A percentile compares a stretch with the other conserved stretches of the same genome.
These are phyloP conservation scores for Penicillium canescens DNA, from an alignment of 495 filamentous ascomycete species.

Conservation along the genomic window DNA sequence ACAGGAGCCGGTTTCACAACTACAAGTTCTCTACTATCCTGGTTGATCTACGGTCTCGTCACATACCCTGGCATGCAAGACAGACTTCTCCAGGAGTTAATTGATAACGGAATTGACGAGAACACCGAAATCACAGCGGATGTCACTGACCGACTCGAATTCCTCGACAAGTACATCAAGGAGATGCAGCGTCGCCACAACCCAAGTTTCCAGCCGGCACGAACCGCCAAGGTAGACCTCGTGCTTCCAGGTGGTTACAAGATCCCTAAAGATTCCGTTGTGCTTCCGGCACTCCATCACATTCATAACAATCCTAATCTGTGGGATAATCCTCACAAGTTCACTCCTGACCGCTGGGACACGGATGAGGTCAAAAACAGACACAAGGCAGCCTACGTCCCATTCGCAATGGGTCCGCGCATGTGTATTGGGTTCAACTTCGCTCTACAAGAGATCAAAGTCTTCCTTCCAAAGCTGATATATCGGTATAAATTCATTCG, in stretches of 20 bases:
- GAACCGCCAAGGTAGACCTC: slow-evolving; percentile 49
- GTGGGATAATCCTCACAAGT: slow-evolving; percentile 51
- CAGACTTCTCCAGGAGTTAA: slow-evolving; percentile 50
- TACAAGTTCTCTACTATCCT: slow-evolving; percentile 36
- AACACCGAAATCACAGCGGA: slow-evolving; percentile 32
- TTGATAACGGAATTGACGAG: slow-evolving; percentile 44
- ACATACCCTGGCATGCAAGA: slow-evolving; percentile 52
- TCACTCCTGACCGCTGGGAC: slow-evolving; percentile 57
- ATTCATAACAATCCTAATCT: slow-evolving; percentile 51
- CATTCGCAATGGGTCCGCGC: slow-evolving; percentile 50
- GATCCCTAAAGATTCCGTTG: slow-evolving; percentile 40
- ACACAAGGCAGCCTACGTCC: slow-evolving; percentile 46
- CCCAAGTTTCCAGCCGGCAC: slow-evolving; percentile 53
- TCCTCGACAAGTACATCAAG: slow-evolving; percentile 56
- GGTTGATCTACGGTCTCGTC: slow-evolving; percentile 51
- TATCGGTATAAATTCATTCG: slow-evolving; percentile 51
- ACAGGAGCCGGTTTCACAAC: slow-evolving; percentile 30
- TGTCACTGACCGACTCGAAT: slow-evolving; percentile 31
- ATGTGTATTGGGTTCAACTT: slow-evolving; percentile 61
- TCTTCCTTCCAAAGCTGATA: slow-evolving; percentile 49
- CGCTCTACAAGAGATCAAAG: slow-evolving; percentile 53
- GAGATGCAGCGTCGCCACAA: slow-evolving; percentile 57
- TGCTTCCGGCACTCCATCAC: slow-evolving; percentile 48
- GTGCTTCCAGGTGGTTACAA: slow-evolving; percentile 56
- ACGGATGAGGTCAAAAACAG: slow-evolving; percentile 45